These are phyloP conservation scores for Aleurites moluccanus DNA, from an alignment of 441 rosid genomes.

Conservation along the genomic window DNA sequence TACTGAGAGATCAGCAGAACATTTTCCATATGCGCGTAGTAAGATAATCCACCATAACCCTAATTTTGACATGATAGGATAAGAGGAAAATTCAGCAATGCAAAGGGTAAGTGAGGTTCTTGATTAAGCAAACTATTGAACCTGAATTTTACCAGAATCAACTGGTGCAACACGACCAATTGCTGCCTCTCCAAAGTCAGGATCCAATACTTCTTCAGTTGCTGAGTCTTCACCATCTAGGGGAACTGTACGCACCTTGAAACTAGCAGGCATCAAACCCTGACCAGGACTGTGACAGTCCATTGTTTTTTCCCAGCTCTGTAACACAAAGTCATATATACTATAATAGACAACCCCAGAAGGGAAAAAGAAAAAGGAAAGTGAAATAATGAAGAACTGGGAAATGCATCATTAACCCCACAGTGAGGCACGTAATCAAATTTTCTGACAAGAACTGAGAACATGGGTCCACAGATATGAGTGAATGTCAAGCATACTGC, in stretches of 20 bases:
- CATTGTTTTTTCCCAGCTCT: slow-evolving; percentile 99
- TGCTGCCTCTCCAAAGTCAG: slow-evolving; percentile 92
- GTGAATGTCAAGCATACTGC: background rate
- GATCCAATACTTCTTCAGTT: slow-evolving; percentile 83
- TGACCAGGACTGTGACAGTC: slow-evolving; percentile 99
- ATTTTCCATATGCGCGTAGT: slow-evolving; percentile 84
- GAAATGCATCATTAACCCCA: background rate
- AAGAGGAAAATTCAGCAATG: slow-evolving; percentile 4
- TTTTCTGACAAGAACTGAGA: background rate
- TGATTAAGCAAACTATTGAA: background rate
- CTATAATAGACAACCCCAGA: background rate
- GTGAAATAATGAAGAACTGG: background rate
- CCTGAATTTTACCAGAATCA: slow-evolving; percentile 63
- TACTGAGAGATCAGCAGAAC: slow-evolving; percentile 75
- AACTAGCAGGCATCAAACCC: slow-evolving; percentile 97
- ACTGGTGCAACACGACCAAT: slow-evolving; percentile 97
- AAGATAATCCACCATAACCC: slow-evolving; percentile 98
- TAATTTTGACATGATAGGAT: slow-evolving; percentile 28
- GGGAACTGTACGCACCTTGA: slow-evolving; percentile 83
- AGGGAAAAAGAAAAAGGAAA: background rate
- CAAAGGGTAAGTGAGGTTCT: background rate
- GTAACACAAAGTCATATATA: slow-evolving; percentile 14
- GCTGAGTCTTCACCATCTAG: slow-evolving; percentile 69
- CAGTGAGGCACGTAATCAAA: background rate
- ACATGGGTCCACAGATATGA: background rate